Evolutionary conservation across 1,139 yeast genomes (phyloP).

Genomic region (Pichia norvegensis): DNA sequence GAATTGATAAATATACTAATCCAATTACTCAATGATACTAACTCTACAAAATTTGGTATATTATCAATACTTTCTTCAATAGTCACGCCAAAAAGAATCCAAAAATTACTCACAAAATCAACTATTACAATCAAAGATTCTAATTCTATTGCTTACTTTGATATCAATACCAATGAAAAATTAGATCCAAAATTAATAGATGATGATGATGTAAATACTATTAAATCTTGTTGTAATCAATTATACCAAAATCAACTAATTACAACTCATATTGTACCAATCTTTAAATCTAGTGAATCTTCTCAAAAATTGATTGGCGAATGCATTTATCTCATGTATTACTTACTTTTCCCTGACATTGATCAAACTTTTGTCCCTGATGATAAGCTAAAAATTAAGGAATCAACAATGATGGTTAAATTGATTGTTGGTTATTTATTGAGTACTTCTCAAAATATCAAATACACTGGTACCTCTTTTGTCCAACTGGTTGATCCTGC

Average conservation of each 20-base stretch:
- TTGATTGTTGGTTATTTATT: slow-evolving; percentile 11
- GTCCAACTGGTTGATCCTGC: background rate
- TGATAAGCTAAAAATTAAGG: slow-evolving; percentile 19
- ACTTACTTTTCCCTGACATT: slow-evolving; percentile 23
- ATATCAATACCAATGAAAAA: slow-evolving; percentile 26
- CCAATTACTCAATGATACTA: slow-evolving; percentile 1
- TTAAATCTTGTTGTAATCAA: slow-evolving; percentile 10
- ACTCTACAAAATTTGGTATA: slow-evolving; percentile 31
- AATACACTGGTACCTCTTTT: slow-evolving; percentile 18
- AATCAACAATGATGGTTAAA: slow-evolving; percentile 16
- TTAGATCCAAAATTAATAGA: slow-evolving; percentile 27
- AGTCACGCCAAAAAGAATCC: slow-evolving; percentile 29
- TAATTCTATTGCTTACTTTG: slow-evolving; percentile 23
- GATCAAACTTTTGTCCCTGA: slow-evolving; percentile 24
- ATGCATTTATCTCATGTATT: slow-evolving; percentile 18
- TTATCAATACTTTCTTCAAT: slow-evolving; percentile 34
- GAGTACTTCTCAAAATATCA: slow-evolving; percentile 25
- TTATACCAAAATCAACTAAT: slow-evolving; percentile 8
- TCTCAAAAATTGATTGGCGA: slow-evolving; percentile 11
- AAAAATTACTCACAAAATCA: slow-evolving; percentile 24
- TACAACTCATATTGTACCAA: background rate
- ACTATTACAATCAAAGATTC: slow-evolving; percentile 33
- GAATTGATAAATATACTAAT: slow-evolving; percentile 25
- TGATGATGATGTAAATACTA: slow-evolving; percentile 20
- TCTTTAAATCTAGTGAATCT: slow-evolving; percentile 9